A percentile compares a stretch with the other conserved stretches of the same genome.
Conservation (phyloP, 768 basidiomycete species). For the Filobasidium floriforme region DNA sequence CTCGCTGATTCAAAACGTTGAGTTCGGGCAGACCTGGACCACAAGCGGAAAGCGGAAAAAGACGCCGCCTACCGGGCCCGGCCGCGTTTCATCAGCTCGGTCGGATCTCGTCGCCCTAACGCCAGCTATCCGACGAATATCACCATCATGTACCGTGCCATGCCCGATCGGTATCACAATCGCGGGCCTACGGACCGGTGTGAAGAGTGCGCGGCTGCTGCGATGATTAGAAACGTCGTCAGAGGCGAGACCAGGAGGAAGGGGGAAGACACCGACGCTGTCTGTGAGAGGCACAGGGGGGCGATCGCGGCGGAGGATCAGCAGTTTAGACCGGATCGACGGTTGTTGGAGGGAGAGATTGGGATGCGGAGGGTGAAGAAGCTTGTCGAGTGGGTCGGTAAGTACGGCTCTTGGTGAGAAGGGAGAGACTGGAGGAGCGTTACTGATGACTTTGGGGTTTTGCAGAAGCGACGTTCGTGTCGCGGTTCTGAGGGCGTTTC, state of each 20-base stretch:
- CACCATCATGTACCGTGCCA: slow-evolving; percentile 4
- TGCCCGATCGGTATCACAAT: neutral
- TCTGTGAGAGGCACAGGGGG: slow-evolving; percentile 1
- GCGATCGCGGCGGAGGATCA: neutral
- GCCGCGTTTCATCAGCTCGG: neutral
- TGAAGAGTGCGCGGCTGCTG: neutral
- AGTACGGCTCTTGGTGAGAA: neutral
- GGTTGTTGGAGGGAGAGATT: slow-evolving; percentile 8
- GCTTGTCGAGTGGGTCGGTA: slow-evolving; percentile 7
- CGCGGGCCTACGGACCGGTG: neutral
- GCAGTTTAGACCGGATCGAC: neutral
- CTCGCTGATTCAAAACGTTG: neutral
- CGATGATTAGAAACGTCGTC: neutral
- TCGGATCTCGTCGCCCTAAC: neutral
- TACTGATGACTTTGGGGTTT: no score
- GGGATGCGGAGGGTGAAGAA: slow-evolving; percentile 9
- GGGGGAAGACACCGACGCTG: neutral
- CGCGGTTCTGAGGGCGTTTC: no score
- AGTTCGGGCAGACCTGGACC: neutral
- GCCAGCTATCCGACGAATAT: neutral
- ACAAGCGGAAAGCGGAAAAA: neutral
- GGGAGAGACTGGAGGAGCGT: no score
- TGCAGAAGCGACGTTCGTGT: no score
- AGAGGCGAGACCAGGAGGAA: neutral
- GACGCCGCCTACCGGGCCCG: neutral